Conservation (phyloP, 2,329 filamentous ascomycete species). For the Zymoseptoria passerinii region DNA sequence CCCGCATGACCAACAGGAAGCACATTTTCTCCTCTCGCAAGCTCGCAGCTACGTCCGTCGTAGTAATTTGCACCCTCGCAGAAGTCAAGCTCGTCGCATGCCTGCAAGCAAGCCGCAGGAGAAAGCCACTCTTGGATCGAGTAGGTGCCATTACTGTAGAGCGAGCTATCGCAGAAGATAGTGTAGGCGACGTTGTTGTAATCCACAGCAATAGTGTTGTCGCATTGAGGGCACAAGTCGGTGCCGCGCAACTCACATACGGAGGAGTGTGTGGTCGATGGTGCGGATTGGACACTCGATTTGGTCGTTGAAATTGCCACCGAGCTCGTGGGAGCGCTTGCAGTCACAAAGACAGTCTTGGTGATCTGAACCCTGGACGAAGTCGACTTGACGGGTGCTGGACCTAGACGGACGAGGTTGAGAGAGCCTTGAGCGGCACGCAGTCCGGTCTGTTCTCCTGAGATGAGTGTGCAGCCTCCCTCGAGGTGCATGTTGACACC, state of each 20-base stretch:
- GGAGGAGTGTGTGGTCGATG: background rate
- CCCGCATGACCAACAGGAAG: constrained; percentile 10
- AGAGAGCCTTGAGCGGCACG: constrained; percentile 5
- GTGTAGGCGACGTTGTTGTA: constrained; percentile 8
- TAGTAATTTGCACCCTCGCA: constrained; percentile 20
- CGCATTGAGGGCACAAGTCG: constrained; percentile 20
- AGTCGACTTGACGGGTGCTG: background rate
- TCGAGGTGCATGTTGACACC: constrained; percentile 19
- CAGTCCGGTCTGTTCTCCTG: constrained; percentile 11
- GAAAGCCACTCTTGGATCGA: constrained; percentile 16
- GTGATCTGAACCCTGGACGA: constrained; percentile 4
- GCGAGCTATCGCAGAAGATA: constrained; percentile 13
- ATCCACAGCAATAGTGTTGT: constrained; percentile 10
- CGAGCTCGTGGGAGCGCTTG: background rate
- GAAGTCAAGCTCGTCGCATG: constrained; percentile 18
- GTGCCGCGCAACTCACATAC: constrained; percentile 9
- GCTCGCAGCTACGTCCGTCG: constrained; percentile 17
- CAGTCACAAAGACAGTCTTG: background rate
- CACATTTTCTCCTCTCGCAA: constrained; percentile 17
- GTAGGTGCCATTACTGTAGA: constrained; percentile 13
- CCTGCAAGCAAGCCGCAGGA: constrained; percentile 12
- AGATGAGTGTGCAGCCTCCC: constrained; percentile 15
- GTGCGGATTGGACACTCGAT: background rate
- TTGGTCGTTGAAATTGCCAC: background rate
- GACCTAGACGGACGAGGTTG: constrained; percentile 8